Conservation (phyloP, 2,329 filamentous ascomycete species). For the Coniochaeta sp. region DNA sequence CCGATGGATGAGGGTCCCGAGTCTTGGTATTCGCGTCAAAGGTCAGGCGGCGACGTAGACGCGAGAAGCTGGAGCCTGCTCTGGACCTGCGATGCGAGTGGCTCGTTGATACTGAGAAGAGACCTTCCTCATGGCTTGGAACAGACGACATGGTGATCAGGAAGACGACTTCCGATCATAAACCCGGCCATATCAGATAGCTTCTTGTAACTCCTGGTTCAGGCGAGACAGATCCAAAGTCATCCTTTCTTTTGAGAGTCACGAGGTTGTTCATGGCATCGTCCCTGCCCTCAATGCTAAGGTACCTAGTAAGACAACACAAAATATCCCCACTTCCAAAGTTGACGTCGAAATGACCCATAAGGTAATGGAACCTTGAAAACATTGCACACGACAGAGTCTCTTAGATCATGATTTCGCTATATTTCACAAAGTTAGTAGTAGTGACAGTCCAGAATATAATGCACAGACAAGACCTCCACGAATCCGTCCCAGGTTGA, state of each 20-base stretch:
- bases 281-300: not conserved
- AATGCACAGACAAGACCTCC: not conserved
- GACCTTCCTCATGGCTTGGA: not conserved
- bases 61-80: not conserved
- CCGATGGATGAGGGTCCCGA: not conserved
- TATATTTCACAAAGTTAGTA: too few relatives aligned
- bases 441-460: not conserved
- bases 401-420: not conserved
- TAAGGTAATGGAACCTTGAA: not conserved
- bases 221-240: not conserved
- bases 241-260: not conserved
- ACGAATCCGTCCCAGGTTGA: not conserved
- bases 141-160: not conserved
- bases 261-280: not conserved
- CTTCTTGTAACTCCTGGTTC: not conserved
- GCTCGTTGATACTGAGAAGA: not conserved
- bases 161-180: not conserved
- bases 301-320: not conserved
- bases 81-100: not conserved
- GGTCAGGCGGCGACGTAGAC: not conserved
- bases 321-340: not conserved
- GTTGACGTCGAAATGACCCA: not conserved
- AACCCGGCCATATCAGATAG: not conserved
- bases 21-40: not conserved
- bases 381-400: not conserved